These are phyloP conservation scores for Fomitiporia mediterranea DNA, from an alignment of 1,284 basidiomycete genomes.

Conservation along the genomic window DNA sequence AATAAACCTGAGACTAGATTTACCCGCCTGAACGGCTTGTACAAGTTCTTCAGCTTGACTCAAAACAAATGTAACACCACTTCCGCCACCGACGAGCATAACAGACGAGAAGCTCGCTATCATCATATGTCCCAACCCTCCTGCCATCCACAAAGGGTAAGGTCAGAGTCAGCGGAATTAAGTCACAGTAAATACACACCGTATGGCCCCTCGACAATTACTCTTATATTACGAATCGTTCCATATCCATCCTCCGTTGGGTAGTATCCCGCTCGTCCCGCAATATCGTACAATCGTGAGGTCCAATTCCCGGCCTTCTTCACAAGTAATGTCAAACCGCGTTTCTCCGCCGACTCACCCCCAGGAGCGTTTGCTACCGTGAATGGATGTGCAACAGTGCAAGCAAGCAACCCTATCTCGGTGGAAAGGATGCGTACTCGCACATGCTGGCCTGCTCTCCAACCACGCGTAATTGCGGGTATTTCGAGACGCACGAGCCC, in stretches of 20 bases:
- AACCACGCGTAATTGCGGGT: constrained; percentile 61
- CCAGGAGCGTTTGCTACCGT: constrained; percentile 59
- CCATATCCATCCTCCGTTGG: constrained; percentile 32
- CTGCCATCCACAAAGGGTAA: neutral
- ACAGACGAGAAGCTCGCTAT: constrained; percentile 62
- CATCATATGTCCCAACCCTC: constrained; percentile 58
- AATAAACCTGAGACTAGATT: constrained; percentile 52
- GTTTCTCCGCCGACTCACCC: constrained; percentile 50
- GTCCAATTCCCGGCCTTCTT: constrained; percentile 69
- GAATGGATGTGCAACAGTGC: constrained; percentile 70
- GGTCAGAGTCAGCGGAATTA: neutral
- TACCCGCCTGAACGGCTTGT: constrained; percentile 45
- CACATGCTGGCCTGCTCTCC: constrained; percentile 82
- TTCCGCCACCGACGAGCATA: constrained; percentile 66
- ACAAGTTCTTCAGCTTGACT: constrained; percentile 65
- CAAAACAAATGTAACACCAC: constrained; percentile 68
- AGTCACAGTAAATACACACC: constrained; percentile 70
- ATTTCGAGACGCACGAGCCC: constrained; percentile 55
- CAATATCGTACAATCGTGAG: constrained; percentile 41
- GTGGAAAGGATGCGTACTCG: constrained; percentile 57
- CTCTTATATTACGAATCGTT: constrained; percentile 4
- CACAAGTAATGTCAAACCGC: constrained; percentile 53
- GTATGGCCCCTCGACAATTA: constrained; percentile 15
- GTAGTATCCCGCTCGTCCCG: constrained; percentile 16
- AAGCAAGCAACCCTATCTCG: constrained; percentile 47